Evolutionary conservation across 2,329 filamentous ascomycete species (phyloP), one percentile per base, ranked within the genome.

Genomic region (Phyllosticta citribraziliensis): DNA sequence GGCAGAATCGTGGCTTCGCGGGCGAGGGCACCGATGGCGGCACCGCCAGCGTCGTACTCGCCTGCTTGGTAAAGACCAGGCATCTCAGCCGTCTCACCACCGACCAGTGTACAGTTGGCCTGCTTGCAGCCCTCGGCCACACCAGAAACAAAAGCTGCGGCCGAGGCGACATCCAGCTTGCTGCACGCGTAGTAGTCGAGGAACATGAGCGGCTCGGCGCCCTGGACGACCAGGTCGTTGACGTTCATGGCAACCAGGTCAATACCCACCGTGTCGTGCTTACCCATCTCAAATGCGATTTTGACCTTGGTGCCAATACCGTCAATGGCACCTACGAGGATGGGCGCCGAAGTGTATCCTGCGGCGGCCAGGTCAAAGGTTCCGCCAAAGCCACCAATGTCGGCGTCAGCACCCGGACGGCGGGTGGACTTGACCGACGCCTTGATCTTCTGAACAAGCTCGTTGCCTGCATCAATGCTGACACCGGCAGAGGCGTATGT

Each of bases 161-260:
- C 91, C 4, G 85, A 85, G 47, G 85, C 80, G 9, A 93, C 84
- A 66, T 95, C 85, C 22, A 99, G 84, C 73, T 88, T 88, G 74
- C 89, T 91, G 81, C 92, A 97, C 64, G 91, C 93, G 76, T 95
- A 97, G 82, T 96, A 97, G 79, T 99, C 94, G 64, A 97, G 86
- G 82, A 99, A 97, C 81, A 94, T 94, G 65, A 97, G 82, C 2
- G 94, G 92, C 67, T 94, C 90, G 12, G 94, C 94, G 60, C 94
- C 94, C 78, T 97, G 92, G 9, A 97, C 94, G 57, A 99, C 87
- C 0, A 99, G 82, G 70, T 99, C 94, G 74, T 99, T 99, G 72
- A 97, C 94, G 74, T 97, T 97, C 93, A 97, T 97, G 66, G 94
- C 94, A 3, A 99, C 94, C 40, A 99, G 83, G 72, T 99, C 94